Evolutionary conservation across 768 basidiomycete genomes (phyloP), one percentile per base, ranked within the genome.

Genomic region (Suillus subalutaceus): DNA sequence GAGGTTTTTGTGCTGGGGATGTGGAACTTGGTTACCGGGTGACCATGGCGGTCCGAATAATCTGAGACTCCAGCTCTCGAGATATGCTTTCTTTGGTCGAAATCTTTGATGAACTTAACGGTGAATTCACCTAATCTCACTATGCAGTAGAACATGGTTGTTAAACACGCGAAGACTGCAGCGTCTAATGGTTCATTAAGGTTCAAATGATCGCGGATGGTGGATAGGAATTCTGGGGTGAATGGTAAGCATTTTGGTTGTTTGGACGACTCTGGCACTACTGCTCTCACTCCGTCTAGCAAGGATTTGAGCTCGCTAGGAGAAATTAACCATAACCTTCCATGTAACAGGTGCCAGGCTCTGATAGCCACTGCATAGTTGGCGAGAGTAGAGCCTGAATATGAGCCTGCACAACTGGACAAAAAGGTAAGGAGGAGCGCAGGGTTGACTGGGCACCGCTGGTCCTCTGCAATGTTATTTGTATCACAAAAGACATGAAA

Each of bases 121-220:
- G 80, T 81, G 63, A 84, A 78, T 65, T 85, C 82, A 0, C 82
- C 81, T 0, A 80, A 56, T 0, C 78, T 53, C 0, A 78, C 75
- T 0, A 74, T 72, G 1, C 72, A 62, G 37, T 72, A 85, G 72
- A 84, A 83, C 6, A 69, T 66, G 0, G 76, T 79, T 1, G 78
- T 78, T 7, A 81, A 72, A 62, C 79, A 81, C 0, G 80, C 78
- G n/a, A 59, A 78, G 0, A 78, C 71, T 0, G 83, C 77, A 0
- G 75, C 73, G 56, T 82, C 77, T 2, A 81, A 66, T 2, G 77
- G 77, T 15, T 55, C 30, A 3, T 30, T 6, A 0, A 77, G 71
- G 60, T 79, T 63, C 1, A 84, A 74, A n/a, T 73, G 35, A 0
- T 18, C 2, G 1, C 40, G 41, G 4, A 66, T 48, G 10, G n/a